These are phyloP conservation scores for Endotrypanum monterogeii DNA, from an alignment of 208 protist genomes.

Conservation along the genomic window DNA sequence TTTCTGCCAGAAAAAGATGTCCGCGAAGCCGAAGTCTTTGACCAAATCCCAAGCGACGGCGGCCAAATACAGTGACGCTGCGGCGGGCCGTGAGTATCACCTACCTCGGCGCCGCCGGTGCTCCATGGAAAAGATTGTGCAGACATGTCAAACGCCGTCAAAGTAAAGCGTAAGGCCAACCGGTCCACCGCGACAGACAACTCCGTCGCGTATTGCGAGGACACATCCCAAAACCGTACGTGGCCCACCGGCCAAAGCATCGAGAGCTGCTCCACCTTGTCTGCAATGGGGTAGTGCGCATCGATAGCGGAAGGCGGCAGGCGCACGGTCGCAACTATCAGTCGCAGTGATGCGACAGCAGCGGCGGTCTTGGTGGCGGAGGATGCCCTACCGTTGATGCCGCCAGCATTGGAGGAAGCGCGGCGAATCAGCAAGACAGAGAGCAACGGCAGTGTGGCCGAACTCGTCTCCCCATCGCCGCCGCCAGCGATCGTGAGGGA, in stretches of 20 bases:
- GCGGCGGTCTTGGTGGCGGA: background rate
- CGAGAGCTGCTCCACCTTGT: slow-evolving; percentile 16
- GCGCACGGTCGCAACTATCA: slow-evolving; percentile 43
- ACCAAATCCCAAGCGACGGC: slow-evolving; percentile 21
- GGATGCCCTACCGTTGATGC: background rate
- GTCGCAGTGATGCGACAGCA: background rate
- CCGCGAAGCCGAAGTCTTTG: background rate
- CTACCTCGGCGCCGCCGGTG: background rate
- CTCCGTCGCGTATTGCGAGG: slow-evolving; percentile 16
- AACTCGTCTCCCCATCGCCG: background rate
- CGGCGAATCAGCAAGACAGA: slow-evolving; percentile 44
- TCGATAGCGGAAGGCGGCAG: slow-evolving; percentile 52
- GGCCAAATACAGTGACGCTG: slow-evolving; percentile 14
- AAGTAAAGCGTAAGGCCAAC: background rate
- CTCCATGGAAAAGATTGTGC: slow-evolving; percentile 22
- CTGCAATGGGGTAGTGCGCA: slow-evolving; percentile 14
- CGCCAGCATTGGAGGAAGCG: background rate
- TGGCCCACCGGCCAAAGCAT: slow-evolving; percentile 51
- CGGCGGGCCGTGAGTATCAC: background rate
- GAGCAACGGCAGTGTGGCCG: slow-evolving; percentile 24
- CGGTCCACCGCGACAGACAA: background rate
- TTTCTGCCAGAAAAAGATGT: background rate
- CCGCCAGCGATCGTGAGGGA: slow-evolving; percentile 12
- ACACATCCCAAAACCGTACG: slow-evolving; percentile 57
- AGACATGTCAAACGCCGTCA: slow-evolving; percentile 15